phyloP scores from a whole-genome alignment of 192 early-diverging fungal genomes.

The Backusella macrospora region DNA sequence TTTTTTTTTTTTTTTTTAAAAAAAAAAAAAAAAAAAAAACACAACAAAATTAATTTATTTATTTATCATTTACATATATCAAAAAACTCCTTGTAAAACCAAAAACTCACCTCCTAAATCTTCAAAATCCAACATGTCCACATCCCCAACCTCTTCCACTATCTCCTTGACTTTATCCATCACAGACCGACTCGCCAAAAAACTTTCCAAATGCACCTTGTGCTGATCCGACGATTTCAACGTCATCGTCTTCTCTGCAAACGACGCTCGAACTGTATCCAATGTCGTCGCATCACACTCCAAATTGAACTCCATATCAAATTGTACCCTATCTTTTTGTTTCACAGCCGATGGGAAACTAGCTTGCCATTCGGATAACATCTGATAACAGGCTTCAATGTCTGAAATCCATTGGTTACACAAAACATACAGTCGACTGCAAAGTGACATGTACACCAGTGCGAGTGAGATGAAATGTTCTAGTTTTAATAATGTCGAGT shows the following conservation, averaged over 20 bases:
- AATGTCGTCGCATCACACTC: constrained; percentile 18
- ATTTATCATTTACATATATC: neutral
- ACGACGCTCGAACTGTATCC: neutral
- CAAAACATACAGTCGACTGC: constrained; percentile 16
- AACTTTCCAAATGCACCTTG: constrained; percentile 29
- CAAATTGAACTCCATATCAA: neutral
- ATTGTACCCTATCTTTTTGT: neutral
- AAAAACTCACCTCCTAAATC: constrained; percentile 29
- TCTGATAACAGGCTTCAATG: constrained; percentile 27
- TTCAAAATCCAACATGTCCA: constrained; percentile 20
- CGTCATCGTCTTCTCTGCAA: neutral
- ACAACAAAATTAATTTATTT: too few relatives aligned
- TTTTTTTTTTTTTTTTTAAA: too few relatives aligned
- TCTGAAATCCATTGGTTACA: neutral
- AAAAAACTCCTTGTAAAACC: neutral
- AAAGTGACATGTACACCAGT: constrained; percentile 22
- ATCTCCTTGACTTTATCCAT: constrained; percentile 5
- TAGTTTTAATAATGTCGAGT: constrained; percentile 24
- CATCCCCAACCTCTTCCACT: neutral
- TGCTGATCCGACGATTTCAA: neutral
- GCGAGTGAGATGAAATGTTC: constrained; percentile 34
- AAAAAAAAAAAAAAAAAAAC: too few relatives aligned
- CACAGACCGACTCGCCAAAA: constrained; percentile 7
- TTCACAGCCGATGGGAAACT: constrained; percentile 24
- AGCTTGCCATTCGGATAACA: constrained; percentile 18